Evolutionary conservation across 2,329 filamentous ascomycete species (phyloP).

Genomic region (Penicillium sp.): DNA sequence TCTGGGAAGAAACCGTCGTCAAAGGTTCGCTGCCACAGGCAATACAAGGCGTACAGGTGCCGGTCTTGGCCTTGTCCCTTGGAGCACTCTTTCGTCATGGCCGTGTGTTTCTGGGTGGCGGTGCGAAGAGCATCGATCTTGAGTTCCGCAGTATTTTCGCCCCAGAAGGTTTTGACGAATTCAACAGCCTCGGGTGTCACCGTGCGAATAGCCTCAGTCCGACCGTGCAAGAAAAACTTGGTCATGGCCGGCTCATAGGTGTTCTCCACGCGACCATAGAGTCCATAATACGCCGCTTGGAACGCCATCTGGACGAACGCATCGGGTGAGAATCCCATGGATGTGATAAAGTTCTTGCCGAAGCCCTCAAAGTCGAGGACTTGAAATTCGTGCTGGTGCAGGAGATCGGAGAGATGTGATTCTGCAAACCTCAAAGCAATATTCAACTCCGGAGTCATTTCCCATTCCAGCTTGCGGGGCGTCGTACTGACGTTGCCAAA

Average conservation of each 20-base stretch:
- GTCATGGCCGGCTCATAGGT: conserved; percentile 99
- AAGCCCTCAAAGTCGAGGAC: conserved; percentile 84
- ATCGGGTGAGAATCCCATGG: conserved; percentile 93
- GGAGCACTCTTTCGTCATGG: conserved; percentile 73
- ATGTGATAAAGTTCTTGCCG: conserved; percentile 96
- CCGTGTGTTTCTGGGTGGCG: conserved; percentile 76
- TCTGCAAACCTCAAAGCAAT: conserved; percentile 93
- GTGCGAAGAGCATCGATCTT: conserved; percentile 82
- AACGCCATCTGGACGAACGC: conserved; percentile 99
- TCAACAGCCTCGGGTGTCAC: conserved; percentile 78
- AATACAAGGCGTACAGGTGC: conserved; percentile 89
- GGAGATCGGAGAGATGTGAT: conserved; percentile 85
- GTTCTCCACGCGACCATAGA: conserved; percentile 89
- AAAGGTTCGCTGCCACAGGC: conserved; percentile 84
- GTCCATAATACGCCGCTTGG: conserved; percentile 93
- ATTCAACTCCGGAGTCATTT: conserved; percentile 85
- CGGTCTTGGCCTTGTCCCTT: conserved; percentile 88
- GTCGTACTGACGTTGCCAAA: conserved; percentile 92
- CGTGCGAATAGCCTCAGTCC: conserved; percentile 86
- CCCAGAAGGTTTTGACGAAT: conserved; percentile 93
- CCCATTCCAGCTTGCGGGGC: conserved; percentile 95
- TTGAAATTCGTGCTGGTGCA: conserved; percentile 93
- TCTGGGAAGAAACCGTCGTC: conserved; percentile 59
- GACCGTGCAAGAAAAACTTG: conserved; percentile 84
- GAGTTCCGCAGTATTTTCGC: conserved; percentile 70